Percentiles rank a stretch among this genome's conserved stretches.
Evolutionary conservation across 2,329 filamentous ascomycete species (phyloP).

Genomic region (Aspergillus sp.): DNA sequence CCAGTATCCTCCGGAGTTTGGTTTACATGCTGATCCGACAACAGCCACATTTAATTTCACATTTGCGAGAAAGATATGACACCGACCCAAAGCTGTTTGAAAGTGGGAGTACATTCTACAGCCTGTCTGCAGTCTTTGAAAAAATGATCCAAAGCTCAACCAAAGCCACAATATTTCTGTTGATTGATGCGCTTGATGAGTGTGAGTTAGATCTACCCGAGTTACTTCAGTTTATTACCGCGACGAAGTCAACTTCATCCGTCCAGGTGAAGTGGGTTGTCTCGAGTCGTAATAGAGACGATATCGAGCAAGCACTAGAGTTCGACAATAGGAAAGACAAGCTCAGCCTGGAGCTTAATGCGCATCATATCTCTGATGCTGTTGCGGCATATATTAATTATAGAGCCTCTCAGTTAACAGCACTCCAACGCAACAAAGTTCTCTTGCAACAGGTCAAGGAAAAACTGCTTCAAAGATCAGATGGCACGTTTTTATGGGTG

Average conservation of each 20-base stretch:
- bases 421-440: not conserved
- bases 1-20: conserved; percentile 33
- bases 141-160: not conserved
- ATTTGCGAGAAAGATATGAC: conserved; percentile 1
- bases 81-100: no score
- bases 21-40: conserved; percentile 16
- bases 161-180: not conserved
- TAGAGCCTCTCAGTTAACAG: not conserved
- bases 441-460: not conserved
- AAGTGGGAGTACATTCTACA: no score
- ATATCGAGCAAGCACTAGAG: not conserved
- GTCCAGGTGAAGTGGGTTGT: conserved; percentile 5
- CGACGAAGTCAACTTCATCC: not conserved
- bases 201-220: not conserved
- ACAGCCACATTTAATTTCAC: not conserved
- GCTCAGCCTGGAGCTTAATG: conserved; percentile 7
- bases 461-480: not conserved
- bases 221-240: not conserved
- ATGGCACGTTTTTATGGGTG: conserved; percentile 10
- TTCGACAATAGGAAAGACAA: not conserved
- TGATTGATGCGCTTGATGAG: conserved; percentile 9
- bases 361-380: not conserved
- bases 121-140: no score
- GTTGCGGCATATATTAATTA: conserved; percentile 3
- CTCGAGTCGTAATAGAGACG: not conserved